Conservation (phyloP, 306 rosid genomes). For the Sindora glabra region DNA sequence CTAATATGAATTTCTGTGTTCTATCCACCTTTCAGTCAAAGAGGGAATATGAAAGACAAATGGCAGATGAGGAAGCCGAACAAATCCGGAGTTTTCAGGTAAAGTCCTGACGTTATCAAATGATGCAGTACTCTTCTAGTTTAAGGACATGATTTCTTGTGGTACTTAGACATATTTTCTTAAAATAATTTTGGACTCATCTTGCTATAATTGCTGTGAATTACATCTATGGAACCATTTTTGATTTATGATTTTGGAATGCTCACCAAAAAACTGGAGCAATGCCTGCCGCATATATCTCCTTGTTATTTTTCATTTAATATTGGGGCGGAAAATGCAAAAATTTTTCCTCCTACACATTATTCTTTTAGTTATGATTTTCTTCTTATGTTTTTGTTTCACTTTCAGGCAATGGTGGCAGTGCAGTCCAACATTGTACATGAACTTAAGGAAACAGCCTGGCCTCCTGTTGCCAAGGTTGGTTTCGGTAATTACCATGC, state of each 20-base stretch:
- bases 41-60: conserved; percentile 67
- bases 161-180: background rate
- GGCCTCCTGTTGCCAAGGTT: conserved; percentile 54
- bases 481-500: conserved; percentile 2
- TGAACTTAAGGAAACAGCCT: conserved; percentile 56
- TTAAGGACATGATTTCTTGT: background rate
- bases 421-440: conserved; percentile 47
- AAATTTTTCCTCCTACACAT: no score
- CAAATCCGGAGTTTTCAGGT: conserved; percentile 76
- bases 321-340: no score
- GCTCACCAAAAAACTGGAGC: background rate
- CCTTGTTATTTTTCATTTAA: background rate
- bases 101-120: conserved; percentile 10
- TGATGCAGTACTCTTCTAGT: background rate
- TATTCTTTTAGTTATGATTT: conserved; percentile 9
- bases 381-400: conserved; percentile 22
- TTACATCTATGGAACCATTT: background rate
- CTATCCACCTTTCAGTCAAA: conserved; percentile 40
- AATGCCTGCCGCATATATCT: background rate
- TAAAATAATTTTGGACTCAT: background rate
- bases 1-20: background rate
- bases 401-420: conserved; percentile 77
- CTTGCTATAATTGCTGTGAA: background rate
- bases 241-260: background rate
- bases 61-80: conserved; percentile 71